Conservation (phyloP, 495 filamentous ascomycete genomes). For the Aspergillus homomorphus region DNA sequence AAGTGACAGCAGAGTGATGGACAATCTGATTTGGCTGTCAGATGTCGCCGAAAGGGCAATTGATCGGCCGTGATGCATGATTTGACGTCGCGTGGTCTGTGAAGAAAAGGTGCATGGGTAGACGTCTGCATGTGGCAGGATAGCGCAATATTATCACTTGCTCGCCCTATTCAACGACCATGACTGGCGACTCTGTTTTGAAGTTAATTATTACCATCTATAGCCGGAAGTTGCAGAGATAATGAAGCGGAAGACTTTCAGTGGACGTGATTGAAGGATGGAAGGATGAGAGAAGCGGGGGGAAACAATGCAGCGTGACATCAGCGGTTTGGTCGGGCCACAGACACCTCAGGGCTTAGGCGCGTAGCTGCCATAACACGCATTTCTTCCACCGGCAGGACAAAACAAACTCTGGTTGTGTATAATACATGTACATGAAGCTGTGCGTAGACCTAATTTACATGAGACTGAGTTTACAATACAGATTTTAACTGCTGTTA, state of each 20-base stretch:
- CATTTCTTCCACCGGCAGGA: no score
- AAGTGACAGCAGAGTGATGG: neutral
- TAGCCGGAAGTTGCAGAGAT: no score
- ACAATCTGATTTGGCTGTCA: constrained; percentile 10
- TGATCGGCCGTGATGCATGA: neutral
- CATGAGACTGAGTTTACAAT: constrained; percentile 12
- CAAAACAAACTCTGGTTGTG: no score
- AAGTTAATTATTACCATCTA: no score
- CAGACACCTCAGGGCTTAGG: no score
- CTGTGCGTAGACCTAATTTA: constrained; percentile 13
- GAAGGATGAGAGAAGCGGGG: neutral
- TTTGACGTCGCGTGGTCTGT: neutral
- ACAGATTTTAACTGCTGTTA: constrained; percentile 25
- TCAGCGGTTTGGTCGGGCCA: neutral
- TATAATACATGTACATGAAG: constrained; percentile 27
- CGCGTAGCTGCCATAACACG: neutral
- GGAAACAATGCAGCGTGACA: neutral
- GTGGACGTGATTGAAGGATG: neutral
- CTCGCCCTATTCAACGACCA: neutral
- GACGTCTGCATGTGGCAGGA: neutral
- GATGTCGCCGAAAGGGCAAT: constrained; percentile 4
- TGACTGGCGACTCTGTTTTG: no score
- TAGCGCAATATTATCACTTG: neutral
- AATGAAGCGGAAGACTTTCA: neutral
- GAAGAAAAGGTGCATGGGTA: neutral